phyloP scores from a whole-genome alignment of 192 early-diverging fungal species.

The Irineochytrium annulatum region DNA sequence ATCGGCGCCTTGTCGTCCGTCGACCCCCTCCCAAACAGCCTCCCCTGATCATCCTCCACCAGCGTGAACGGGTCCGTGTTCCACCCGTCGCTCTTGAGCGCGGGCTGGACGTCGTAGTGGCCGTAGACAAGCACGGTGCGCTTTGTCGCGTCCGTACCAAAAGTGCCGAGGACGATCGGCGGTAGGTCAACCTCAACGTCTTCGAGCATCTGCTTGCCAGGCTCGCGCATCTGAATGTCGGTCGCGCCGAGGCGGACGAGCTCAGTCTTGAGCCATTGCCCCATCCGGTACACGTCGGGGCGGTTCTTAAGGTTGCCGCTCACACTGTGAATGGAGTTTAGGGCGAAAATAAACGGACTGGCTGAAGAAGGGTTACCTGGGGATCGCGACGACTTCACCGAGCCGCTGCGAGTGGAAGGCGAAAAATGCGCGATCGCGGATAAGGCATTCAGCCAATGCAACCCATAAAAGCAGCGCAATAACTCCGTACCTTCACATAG shows the following conservation, averaged over 20 bases:
- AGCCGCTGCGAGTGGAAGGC: no score
- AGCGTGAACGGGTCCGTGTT: conserved; percentile 85
- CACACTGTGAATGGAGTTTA: conserved; percentile 42
- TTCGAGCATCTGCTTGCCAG: conserved; percentile 82
- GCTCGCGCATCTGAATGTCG: conserved; percentile 57
- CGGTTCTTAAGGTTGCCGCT: conserved; percentile 72
- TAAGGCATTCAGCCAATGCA: no score
- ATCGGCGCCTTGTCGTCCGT: conserved; percentile 97
- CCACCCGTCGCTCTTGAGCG: conserved; percentile 60
- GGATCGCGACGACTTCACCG: conserved; percentile 83
- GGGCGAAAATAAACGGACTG: background rate
- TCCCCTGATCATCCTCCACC: conserved; percentile 77
- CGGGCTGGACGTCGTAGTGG: conserved; percentile 97
- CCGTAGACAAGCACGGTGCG: conserved; percentile 89
- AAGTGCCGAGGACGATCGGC: conserved; percentile 86
- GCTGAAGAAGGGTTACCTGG: conserved; percentile 49
- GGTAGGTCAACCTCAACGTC: conserved; percentile 77
- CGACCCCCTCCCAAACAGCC: conserved; percentile 85
- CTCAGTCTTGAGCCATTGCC: conserved; percentile 74
- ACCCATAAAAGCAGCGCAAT: no score
- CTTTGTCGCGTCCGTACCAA: conserved; percentile 87
- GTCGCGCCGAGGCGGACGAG: conserved; percentile 68
- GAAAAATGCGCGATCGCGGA: no score
- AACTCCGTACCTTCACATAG: no score
- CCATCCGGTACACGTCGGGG: conserved; percentile 83